Conservation (phyloP, 2,329 filamentous ascomycete genomes). For the Chalara sp. region DNA sequence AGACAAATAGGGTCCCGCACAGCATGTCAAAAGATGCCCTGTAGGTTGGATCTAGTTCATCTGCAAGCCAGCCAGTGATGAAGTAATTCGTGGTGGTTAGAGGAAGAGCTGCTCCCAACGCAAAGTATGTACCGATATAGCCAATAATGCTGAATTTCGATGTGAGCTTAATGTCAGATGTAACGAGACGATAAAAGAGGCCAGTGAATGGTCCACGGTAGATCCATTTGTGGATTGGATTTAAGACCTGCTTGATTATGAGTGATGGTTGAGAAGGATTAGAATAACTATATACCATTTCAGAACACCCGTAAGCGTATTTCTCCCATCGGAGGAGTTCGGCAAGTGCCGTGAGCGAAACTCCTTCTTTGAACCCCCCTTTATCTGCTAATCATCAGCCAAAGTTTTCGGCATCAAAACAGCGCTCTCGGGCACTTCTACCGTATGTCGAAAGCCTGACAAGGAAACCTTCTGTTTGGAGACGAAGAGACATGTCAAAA, state of each 20-base stretch:
- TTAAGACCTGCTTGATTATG: slow-evolving; percentile 35
- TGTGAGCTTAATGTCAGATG: slow-evolving; percentile 53
- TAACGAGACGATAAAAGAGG: slow-evolving; percentile 55
- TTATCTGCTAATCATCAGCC: slow-evolving; percentile 33
- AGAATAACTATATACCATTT: slow-evolving; percentile 40
- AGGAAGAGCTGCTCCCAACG: slow-evolving; percentile 58
- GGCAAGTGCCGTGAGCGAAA: slow-evolving; percentile 67
- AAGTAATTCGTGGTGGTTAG: slow-evolving; percentile 64
- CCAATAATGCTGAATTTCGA: slow-evolving; percentile 67
- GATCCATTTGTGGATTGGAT: slow-evolving; percentile 57
- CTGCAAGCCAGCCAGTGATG: slow-evolving; percentile 50
- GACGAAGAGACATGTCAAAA: slow-evolving; percentile 67
- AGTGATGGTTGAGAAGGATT: no score
- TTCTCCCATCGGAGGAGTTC: slow-evolving; percentile 68
- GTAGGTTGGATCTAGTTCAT: not conserved
- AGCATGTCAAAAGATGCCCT: not conserved
- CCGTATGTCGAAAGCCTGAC: slow-evolving; percentile 61
- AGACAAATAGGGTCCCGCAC: not conserved
- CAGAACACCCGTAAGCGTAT: slow-evolving; percentile 66
- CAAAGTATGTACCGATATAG: slow-evolving; percentile 49
- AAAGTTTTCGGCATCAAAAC: no score
- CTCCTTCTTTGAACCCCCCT: slow-evolving; percentile 66
- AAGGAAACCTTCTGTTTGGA: slow-evolving; percentile 62
- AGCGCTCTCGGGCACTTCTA: no score
- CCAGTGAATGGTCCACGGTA: slow-evolving; percentile 57